Conservation (phyloP, 371 early-diverging fungal genomes). For the Caulochytrium protostelioides region DNA sequence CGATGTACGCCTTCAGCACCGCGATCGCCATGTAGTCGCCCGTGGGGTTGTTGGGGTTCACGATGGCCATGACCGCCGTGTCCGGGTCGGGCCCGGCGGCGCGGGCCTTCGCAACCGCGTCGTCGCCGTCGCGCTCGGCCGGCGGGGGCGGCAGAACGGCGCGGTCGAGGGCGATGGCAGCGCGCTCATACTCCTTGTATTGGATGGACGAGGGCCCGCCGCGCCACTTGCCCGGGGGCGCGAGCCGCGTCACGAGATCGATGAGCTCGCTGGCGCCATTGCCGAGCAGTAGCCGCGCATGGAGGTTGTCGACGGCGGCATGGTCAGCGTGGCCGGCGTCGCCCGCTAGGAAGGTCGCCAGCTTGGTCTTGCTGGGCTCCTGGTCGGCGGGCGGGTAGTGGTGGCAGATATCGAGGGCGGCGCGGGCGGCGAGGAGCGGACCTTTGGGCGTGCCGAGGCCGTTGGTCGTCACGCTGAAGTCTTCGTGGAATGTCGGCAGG, state of each 20-base stretch:
- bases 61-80: constrained; percentile 46
- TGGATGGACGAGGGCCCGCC: too few relatives aligned
- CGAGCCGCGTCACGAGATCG: constrained; percentile 52
- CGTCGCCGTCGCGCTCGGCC: too few relatives aligned
- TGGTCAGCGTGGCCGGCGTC: constrained; percentile 13
- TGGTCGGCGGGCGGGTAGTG: constrained; percentile 76
- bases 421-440: constrained; percentile 45
- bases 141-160: constrained; percentile 29
- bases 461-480: constrained; percentile 71
- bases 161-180: constrained; percentile 46
- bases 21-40: constrained; percentile 51
- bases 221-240: constrained; percentile 47
- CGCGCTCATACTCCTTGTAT: constrained; percentile 69
- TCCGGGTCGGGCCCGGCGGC: constrained; percentile 18
- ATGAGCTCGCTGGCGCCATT: constrained; percentile 73
- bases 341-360: constrained; percentile 62
- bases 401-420: constrained; percentile 43
- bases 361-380: constrained; percentile 57
- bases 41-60: constrained; percentile 73
- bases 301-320: too few relatives aligned
- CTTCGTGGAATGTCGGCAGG: constrained; percentile 59
- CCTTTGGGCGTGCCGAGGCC: constrained; percentile 49
- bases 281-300: constrained; percentile 46
- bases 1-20: constrained; percentile 44
- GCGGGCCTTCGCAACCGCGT: constrained; percentile 1